phyloP scores from a whole-genome alignment of 371 early-diverging fungal species.

The Mortierella sp. region DNA sequence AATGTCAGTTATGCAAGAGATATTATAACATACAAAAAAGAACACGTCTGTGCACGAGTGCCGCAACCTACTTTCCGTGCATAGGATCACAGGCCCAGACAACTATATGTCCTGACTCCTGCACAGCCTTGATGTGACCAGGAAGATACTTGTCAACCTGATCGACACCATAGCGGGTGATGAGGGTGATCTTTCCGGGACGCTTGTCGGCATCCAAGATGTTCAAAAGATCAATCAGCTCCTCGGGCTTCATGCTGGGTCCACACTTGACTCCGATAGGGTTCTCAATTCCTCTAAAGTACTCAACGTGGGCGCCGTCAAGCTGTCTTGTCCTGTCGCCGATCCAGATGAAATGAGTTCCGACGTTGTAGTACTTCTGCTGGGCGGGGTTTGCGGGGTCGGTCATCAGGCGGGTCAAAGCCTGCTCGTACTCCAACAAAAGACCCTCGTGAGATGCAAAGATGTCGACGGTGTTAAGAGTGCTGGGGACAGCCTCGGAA shows the following conservation, averaged over 20 bases:
- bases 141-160: slow-evolving; percentile 89
- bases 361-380: slow-evolving; percentile 77
- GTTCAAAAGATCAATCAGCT: slow-evolving; percentile 85
- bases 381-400: slow-evolving; percentile 64
- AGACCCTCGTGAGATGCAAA: slow-evolving; percentile 97
- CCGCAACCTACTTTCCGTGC: slow-evolving; percentile 89
- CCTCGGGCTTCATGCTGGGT: slow-evolving; percentile 89
- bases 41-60: not conserved
- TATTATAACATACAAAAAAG: not conserved
- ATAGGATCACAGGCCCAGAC: slow-evolving; percentile 98
- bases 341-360: slow-evolving; percentile 97
- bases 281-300: slow-evolving; percentile 95
- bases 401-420: slow-evolving; percentile 81
- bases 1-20: not conserved
- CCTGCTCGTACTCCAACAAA: slow-evolving; percentile 91
- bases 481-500: slow-evolving; percentile 45
- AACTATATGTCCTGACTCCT: slow-evolving; percentile 86
- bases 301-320: slow-evolving; percentile 96
- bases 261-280: slow-evolving; percentile 98
- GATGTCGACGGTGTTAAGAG: slow-evolving; percentile 85
- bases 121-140: slow-evolving; percentile 91
- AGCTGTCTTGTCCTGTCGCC: slow-evolving; percentile 98
- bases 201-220: slow-evolving; percentile 90
- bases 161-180: slow-evolving; percentile 93
- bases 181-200: slow-evolving; percentile 94